phyloP scores from a whole-genome alignment of 345 rosid genomes.

The Trapa incisa region DNA sequence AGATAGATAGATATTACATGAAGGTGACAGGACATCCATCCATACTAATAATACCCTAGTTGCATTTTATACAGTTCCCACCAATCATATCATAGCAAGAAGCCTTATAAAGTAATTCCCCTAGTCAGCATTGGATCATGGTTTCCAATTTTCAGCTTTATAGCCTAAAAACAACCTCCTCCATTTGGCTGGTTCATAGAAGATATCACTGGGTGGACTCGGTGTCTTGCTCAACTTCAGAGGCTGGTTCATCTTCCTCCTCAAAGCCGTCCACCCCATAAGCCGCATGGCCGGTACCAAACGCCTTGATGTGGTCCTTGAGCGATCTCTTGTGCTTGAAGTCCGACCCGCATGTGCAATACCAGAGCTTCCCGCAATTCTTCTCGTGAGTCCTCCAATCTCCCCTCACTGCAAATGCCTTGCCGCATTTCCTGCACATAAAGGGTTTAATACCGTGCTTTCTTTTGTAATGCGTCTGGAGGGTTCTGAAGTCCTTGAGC shows the following conservation, averaged over 20 bases:
- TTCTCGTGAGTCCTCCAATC: slow-evolving; percentile 75
- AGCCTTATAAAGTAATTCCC: background rate
- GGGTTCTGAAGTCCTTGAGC: slow-evolving; percentile 57
- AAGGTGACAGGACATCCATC: background rate
- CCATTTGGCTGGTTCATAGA: background rate
- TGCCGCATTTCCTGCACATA: slow-evolving; percentile 65
- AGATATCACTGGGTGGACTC: slow-evolving; percentile 4
- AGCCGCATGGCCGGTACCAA: slow-evolving; percentile 44
- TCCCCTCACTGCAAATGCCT: slow-evolving; percentile 59
- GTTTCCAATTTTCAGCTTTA: background rate
- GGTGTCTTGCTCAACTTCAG: slow-evolving; percentile 45
- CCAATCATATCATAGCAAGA: no score
- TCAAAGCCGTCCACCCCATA: slow-evolving; percentile 39
- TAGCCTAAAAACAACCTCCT: no score
- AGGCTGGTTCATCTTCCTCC: slow-evolving; percentile 47
- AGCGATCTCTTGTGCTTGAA: slow-evolving; percentile 58
- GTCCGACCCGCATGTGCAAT: slow-evolving; percentile 49
- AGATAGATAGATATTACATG: background rate
- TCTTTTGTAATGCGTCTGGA: slow-evolving; percentile 65
- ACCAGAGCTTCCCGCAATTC: slow-evolving; percentile 62
- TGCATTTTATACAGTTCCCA: slow-evolving; percentile 1
- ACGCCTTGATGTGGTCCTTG: slow-evolving; percentile 47
- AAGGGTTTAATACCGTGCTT: slow-evolving; percentile 65
- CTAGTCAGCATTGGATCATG: background rate
- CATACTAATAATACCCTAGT: background rate